Evolutionary conservation across 768 basidiomycete species (phyloP), one percentile per base, ranked within the genome.

Genomic region (Naganishia vaughanmartiniae): DNA sequence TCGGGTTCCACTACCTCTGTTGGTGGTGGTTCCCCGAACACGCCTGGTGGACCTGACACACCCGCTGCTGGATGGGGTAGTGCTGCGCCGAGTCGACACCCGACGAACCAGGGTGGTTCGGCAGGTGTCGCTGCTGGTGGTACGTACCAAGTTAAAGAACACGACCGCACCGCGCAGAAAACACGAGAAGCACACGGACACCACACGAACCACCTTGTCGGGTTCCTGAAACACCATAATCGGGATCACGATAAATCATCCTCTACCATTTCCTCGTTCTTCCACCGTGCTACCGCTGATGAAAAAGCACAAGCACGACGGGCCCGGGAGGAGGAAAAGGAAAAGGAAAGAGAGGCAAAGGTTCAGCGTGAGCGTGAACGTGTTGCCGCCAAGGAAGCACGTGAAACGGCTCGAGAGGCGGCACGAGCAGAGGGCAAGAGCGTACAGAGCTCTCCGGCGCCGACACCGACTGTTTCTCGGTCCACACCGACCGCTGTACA

Each of bases 181-280:
- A 55, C 67, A 26, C 34, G 67, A 0, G 67, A 68, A n/a, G 55
- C 31, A 31, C 72, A 42, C 55, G 54, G 42, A 33, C 55, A 66
- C 45, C 60, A 63, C n/a, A 63, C 51, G 55, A 70, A 67, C 39
- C 57, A 73, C 57, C 30, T 72, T 55, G 57, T 71, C 54, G 71
- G 80, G 53, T 81, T 81, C 73, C 75, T 81, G 76, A 73, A 75
- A 51, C 80, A 81, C 54, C 58, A 71, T 68, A 79, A 80, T n/a
- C 74, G 74, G 65, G 78, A 81, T 33, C 78, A 78, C 7, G 79
- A 81, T 66, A 79, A 80, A 53, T 78, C 76, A 9, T 77, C 78
- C 56, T 76, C 76, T 1, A 73, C 73, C 14, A 58, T 81, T 48
- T 79, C 80, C 4, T 77, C 76, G 54, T 81, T 81, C 73, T 81